Evolutionary conservation across 2,329 filamentous ascomycete species (phyloP).

Genomic region (Penicillium expansum): DNA sequence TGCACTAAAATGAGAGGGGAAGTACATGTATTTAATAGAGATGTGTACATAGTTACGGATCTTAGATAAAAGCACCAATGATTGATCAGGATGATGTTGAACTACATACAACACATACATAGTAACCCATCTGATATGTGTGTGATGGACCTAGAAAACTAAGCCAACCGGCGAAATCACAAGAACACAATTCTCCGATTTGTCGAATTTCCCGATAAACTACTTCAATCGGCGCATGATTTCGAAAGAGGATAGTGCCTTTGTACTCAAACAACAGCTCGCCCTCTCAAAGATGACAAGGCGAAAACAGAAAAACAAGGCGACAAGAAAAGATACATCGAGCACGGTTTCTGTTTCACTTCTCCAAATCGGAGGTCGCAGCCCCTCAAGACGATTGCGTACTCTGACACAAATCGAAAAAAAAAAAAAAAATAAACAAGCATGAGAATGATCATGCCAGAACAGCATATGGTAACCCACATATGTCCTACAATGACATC

Average conservation of each 20-base stretch:
- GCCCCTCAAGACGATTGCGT: background rate
- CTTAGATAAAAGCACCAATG: background rate
- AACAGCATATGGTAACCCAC: background rate
- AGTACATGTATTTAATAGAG: background rate
- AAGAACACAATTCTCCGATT: background rate
- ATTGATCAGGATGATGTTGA: background rate
- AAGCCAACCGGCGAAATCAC: background rate
- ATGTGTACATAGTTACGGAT: background rate
- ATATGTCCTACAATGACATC: background rate
- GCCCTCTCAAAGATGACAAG: background rate
- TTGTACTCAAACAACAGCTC: background rate
- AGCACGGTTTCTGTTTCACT: background rate
- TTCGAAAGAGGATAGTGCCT: background rate
- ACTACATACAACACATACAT: background rate
- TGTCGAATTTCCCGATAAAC: background rate
- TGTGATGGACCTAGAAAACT: background rate
- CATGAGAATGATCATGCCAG: background rate
- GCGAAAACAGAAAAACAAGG: background rate
- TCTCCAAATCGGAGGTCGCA: background rate
- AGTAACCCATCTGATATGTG: background rate
- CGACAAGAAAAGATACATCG: background rate
- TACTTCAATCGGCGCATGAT: background rate
- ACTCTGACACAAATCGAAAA: background rate
- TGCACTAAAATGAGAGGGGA: conserved; percentile 27
- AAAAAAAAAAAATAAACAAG: background rate